phyloP scores from a whole-genome alignment of 2,329 filamentous ascomycete genomes.

The Neonectria coccinea region DNA sequence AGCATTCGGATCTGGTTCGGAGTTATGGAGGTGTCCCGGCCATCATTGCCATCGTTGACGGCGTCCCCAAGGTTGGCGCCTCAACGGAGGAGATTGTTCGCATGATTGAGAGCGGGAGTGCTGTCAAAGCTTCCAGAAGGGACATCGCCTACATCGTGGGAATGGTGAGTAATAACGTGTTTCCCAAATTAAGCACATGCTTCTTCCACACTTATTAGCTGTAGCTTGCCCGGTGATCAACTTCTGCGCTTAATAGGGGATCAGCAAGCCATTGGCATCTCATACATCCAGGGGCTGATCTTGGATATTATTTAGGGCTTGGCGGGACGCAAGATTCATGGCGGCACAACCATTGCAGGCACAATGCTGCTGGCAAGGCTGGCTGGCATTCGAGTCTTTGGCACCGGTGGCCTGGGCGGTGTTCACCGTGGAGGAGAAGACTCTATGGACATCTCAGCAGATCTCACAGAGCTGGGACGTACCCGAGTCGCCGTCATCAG shows the following conservation, averaged over 20 bases:
- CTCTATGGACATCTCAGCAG: constrained; percentile 93
- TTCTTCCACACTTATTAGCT: background rate
- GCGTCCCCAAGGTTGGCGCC: constrained; percentile 84
- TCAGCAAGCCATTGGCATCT: constrained; percentile 1
- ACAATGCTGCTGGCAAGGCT: constrained; percentile 91
- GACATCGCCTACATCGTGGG: constrained; percentile 87
- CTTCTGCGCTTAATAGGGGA: background rate
- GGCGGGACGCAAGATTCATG: constrained; percentile 75
- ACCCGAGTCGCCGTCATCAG: constrained; percentile 90
- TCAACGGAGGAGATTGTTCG: constrained; percentile 76
- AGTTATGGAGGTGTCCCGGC: constrained; percentile 86
- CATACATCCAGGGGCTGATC: constrained; percentile 28
- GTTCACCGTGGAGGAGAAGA: constrained; percentile 90
- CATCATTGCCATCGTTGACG: constrained; percentile 88
- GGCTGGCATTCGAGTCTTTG: constrained; percentile 92
- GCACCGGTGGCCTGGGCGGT: constrained; percentile 92
- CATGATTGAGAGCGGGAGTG: constrained; percentile 75
- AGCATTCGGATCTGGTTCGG: constrained; percentile 87
- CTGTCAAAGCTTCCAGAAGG: constrained; percentile 86
- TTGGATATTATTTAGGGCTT: constrained; percentile 32
- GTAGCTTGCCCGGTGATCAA: background rate
- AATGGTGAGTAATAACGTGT: constrained; percentile 65
- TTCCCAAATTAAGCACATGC: background rate
- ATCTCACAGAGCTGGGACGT: constrained; percentile 91
- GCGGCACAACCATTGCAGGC: constrained; percentile 91